Evolutionary conservation across 257 asterid species (phyloP), one percentile per base, ranked within the genome.

Genomic region (Henckelia pumila): DNA sequence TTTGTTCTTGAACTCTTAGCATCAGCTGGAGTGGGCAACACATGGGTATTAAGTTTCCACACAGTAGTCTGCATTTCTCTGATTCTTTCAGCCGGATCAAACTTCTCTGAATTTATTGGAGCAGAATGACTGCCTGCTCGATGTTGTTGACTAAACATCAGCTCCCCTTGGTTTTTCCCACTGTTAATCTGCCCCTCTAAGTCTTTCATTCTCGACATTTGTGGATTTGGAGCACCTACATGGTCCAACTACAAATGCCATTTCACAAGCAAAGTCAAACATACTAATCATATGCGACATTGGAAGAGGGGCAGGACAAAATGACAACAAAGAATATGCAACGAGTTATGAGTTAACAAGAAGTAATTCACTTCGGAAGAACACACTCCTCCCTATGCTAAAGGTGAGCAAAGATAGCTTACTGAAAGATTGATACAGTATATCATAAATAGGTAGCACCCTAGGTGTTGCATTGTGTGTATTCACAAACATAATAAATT

Each of bases 11-110:
- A 83, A 77, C 84, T 81, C 80, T 75, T 86, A 17, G 96, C 96
- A 78, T 84, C 96, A 64, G 85, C 84, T 9, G 99, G 99, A 75
- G 95, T 91, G 11, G 99, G 99, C 56, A 94, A 84, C 64, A 71
- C 97, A 58, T 94, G 86, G 13, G 96, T 86, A 33, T 81, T 85
- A 70, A 78, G 79, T 72, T 85, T 91, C 23, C 50, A 85, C 52
- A 50, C 75, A 53, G 88, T 47, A 9, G 77, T 61, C 69, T 74
- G 91, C 75, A 78, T 71, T 73, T 88, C 95, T 75, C 78, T 79
- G 49, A 67, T 79, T 77, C 83, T 85, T 63, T 87, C 96, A 72
- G 86, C 73, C 13, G 79, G 76, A 59, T 88, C 97, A 53, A 82
- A 79, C 81, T 94, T 94, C 75, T 91, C 91, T n/a, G 91, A 82